These are phyloP conservation scores for Trichoderma koningiopsis DNA, from an alignment of 2,329 filamentous ascomycete species.

Conservation along the genomic window DNA sequence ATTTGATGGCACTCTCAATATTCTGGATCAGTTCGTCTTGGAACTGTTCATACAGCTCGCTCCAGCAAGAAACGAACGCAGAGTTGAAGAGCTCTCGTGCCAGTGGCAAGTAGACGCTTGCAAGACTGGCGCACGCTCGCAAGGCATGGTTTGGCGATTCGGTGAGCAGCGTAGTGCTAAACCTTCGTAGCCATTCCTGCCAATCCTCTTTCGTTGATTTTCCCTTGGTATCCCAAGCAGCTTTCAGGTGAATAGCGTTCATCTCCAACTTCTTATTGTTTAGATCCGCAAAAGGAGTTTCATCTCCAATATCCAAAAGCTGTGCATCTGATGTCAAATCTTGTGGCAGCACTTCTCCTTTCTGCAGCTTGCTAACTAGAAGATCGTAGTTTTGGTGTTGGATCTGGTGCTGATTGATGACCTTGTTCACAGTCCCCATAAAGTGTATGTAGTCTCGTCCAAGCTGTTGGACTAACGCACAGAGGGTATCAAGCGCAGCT, in stretches of 20 bases:
- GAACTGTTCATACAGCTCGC: slow-evolving; percentile 93
- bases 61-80: slow-evolving; percentile 98
- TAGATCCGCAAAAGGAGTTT: slow-evolving; percentile 79
- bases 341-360: slow-evolving; percentile 91
- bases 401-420: slow-evolving; percentile 75
- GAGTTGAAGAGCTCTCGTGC: slow-evolving; percentile 97
- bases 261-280: slow-evolving; percentile 93
- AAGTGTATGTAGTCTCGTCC: slow-evolving; percentile 96
- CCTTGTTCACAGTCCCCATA: slow-evolving; percentile 89
- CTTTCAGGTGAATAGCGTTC: slow-evolving; percentile 95
- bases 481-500: slow-evolving; percentile 89
- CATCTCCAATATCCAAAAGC: slow-evolving; percentile 77
- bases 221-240: slow-evolving; percentile 94
- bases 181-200: slow-evolving; percentile 97
- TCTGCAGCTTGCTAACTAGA: slow-evolving; percentile 88
- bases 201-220: slow-evolving; percentile 98
- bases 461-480: slow-evolving; percentile 92
- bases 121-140: slow-evolving; percentile 86
- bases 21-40: slow-evolving; percentile 95
- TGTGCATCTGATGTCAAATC: slow-evolving; percentile 86
- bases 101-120: slow-evolving; percentile 86
- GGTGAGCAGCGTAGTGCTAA: slow-evolving; percentile 91
- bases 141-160: slow-evolving; percentile 96
- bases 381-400: slow-evolving; percentile 90
- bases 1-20: slow-evolving; percentile 93